These are phyloP conservation scores for Pinus tabuliformis DNA, from an alignment of 75 land plant genomes.

Conservation along the genomic window DNA sequence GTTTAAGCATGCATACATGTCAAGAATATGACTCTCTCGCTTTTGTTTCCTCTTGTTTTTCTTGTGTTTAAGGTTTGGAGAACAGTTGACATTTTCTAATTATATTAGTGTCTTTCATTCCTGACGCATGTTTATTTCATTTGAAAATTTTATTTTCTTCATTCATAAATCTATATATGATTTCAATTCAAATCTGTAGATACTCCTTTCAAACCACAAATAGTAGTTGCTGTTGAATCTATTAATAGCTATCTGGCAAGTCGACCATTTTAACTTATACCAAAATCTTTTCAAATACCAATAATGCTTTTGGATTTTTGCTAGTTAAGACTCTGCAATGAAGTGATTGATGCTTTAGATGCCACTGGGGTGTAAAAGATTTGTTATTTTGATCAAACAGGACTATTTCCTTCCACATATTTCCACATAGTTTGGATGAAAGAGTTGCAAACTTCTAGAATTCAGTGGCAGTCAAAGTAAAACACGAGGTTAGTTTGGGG, in stretches of 20 bases:
- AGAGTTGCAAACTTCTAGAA: slow-evolving; percentile 1
- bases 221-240: not conserved
- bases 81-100: not conserved
- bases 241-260: not conserved
- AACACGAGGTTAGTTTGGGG: not conserved
- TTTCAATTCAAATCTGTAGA: not conserved
- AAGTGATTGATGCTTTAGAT: not conserved
- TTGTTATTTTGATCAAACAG: not conserved
- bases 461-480: not conserved
- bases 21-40: not conserved
- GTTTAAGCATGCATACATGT: not conserved
- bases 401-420: not conserved
- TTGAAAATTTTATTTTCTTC: not conserved
- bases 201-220: not conserved
- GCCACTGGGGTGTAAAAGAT: not conserved
- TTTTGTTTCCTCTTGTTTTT: not conserved
- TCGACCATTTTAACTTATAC: not conserved
- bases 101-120: not conserved
- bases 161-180: not conserved
- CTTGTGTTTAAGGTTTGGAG: not conserved
- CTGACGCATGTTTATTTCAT: not conserved
- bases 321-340: not conserved
- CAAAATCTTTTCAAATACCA: not conserved
- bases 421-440: not conserved
- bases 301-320: not conserved